Conservation (phyloP, 106 monocot genomes). For the Dendrobium chrysotoxum region DNA sequence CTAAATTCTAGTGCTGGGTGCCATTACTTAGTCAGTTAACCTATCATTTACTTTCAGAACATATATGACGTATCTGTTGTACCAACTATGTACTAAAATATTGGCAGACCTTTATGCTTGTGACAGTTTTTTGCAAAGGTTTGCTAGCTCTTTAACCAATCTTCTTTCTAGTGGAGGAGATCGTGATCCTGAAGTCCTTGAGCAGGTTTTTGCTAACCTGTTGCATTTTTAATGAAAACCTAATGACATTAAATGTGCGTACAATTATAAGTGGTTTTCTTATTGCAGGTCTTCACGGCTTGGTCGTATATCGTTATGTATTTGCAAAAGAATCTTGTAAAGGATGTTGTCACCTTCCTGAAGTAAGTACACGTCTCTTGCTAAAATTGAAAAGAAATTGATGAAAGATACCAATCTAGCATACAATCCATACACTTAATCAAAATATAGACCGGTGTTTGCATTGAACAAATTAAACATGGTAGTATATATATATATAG, state of each 20-base stretch:
- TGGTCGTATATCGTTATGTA: slow-evolving; percentile 81
- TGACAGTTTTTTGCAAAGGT: slow-evolving; percentile 46
- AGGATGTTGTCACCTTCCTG: slow-evolving; percentile 58
- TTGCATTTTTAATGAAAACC: not conserved
- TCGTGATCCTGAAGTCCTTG: slow-evolving; percentile 68
- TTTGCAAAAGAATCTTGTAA: slow-evolving; percentile 76
- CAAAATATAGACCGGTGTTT: not conserved
- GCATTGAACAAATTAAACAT: not conserved
- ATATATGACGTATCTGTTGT: not conserved
- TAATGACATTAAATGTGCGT: not conserved
- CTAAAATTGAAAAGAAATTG: not conserved
- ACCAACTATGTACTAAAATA: not conserved
- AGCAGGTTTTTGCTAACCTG: slow-evolving; percentile 47
- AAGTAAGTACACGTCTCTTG: slow-evolving; percentile 36
- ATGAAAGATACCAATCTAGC: not conserved
- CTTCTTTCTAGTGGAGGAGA: slow-evolving; percentile 67
- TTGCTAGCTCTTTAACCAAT: slow-evolving; percentile 30
- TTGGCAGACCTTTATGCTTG: not conserved
- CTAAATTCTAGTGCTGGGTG: not conserved
- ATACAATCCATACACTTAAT: not conserved
- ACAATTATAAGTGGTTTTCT: slow-evolving; percentile 9
- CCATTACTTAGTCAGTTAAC: not conserved
- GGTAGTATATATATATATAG: not conserved
- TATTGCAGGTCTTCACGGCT: slow-evolving; percentile 79
- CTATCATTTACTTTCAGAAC: not conserved